Base-by-base conservation (phyloP, 352 stramenopile genomes). In the Phytophthora pluvialis region DNA sequence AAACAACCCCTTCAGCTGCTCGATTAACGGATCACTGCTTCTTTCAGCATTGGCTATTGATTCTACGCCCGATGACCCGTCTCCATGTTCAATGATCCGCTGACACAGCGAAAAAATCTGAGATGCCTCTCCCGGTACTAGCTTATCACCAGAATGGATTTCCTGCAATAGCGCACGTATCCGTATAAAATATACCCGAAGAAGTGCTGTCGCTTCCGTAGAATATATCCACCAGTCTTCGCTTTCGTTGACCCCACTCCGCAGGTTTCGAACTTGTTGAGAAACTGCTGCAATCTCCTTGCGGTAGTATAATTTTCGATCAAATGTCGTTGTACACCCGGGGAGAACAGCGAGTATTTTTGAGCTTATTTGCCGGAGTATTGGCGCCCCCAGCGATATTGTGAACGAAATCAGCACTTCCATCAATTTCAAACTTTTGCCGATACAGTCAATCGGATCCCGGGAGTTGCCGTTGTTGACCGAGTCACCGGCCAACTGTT, bases 321-420 rank as follows among this genome's bases (percentile, higher is more conserved):
- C 53, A 10, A 21, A 43, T 36, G 13, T 58, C 11, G 33, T 57
- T 35, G 40, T 4, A 9, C 56, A 40, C 5, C 29, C 40, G 51
- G 42, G 35, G 35, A 36, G 15, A 38, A 56, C 54, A 43, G 63
- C 52, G 3, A 85, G 13, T 6, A 89, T 53, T 56, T 47, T 81
- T 8, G 57, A 40, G 12, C 55, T 53, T 38, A 69, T 29, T 49
- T 58, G 43, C 1, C 48, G 55, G 4, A 70, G 38, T 28, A 48
- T 18, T 0, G n/a, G 9, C 10, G 32, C 15, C 16, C 66, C 63
- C 48, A 70, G 38, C n/a, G 71, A 75, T 44, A 77, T 26, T 0
- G 55, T 59, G 10, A 81, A 26, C 8, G 65, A 70, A 42, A 77
- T n/a, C 7, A 79, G 16, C 26, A 61, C 12, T 51, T 79, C 50